A percentile compares a stretch with the other conserved stretches of the same genome.
Evolutionary conservation across 2,329 filamentous ascomycete species (phyloP).

Genomic region (Aspergillus luchuensis): DNA sequence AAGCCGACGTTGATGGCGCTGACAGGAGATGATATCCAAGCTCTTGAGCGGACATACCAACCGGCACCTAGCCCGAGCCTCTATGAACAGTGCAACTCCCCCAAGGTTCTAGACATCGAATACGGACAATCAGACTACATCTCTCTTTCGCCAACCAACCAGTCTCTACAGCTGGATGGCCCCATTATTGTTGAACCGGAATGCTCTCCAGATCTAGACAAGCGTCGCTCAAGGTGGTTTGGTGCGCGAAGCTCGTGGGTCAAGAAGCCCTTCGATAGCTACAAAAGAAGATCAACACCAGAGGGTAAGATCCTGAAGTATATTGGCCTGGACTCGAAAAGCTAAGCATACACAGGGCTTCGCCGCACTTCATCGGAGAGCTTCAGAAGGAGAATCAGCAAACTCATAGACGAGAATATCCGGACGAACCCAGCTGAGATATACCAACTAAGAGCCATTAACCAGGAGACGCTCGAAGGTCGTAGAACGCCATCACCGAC

Average conservation of each 20-base stretch:
- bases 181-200: neutral
- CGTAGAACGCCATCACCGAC: constrained; percentile 1
- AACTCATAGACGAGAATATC: constrained; percentile 36
- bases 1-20: neutral
- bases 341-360: constrained; percentile 16
- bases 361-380: constrained; percentile 35
- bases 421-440: constrained; percentile 26
- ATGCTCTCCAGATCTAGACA: constrained; percentile 2
- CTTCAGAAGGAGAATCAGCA: constrained; percentile 36
- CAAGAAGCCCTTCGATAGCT: constrained; percentile 18
- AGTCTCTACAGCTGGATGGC: constrained; percentile 6
- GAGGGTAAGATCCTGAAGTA: constrained; percentile 15
- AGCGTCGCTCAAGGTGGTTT: constrained; percentile 17
- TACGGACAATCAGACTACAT: neutral
- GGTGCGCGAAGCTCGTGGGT: constrained; percentile 25
- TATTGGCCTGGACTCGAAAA: neutral
- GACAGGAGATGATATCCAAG: constrained; percentile 6
- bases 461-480: constrained; percentile 14
- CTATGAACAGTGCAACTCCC: constrained; percentile 4
- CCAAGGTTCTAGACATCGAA: constrained; percentile 1
- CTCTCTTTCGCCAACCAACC: neutral
- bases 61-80: neutral
- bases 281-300: constrained; percentile 12
- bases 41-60: constrained; percentile 7
- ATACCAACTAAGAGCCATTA: constrained; percentile 25